A percentile compares a stretch with the other conserved stretches of the same genome.
phyloP scores from a whole-genome alignment of 2,329 filamentous ascomycete species.

The Xylariaceae sp. region DNA sequence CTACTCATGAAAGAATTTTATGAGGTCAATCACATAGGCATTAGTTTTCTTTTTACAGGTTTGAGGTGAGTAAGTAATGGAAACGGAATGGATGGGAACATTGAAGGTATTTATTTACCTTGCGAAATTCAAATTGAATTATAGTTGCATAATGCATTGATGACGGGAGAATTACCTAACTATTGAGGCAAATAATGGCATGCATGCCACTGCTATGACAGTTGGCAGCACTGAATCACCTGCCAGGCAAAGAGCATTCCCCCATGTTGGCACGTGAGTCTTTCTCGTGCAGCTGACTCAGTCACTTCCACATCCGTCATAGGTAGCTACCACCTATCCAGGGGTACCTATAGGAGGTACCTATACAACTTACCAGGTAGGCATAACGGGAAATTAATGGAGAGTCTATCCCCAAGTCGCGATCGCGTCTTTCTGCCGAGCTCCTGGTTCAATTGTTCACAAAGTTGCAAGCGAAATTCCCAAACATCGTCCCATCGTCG shows the following conservation, averaged over 20 bases:
- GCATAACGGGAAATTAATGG: conserved; percentile 16
- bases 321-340: too few species aligned
- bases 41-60: too few species aligned
- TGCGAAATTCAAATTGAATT: too few species aligned
- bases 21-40: too few species aligned
- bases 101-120: too few species aligned
- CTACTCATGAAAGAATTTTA: too few species aligned
- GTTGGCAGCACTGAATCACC: background rate
- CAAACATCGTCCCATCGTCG: conserved; percentile 21
- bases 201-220: background rate
- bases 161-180: background rate
- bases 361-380: background rate
- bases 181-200: too few species aligned
- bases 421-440: conserved; percentile 29
- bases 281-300: background rate
- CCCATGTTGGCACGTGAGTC: conserved; percentile 23
- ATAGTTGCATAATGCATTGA: background rate
- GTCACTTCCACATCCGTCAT: conserved; percentile 1
- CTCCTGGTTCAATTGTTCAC: conserved; percentile 22
- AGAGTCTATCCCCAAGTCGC: conserved; percentile 29
- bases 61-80: too few species aligned
- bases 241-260: background rate
- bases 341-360: too few species aligned
- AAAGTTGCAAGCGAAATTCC: conserved; percentile 25
- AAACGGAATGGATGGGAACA: too few species aligned